These are phyloP conservation scores for Syncephalastrum sp. DNA, from an alignment of 371 early-diverging fungal genomes.

Conservation along the genomic window DNA sequence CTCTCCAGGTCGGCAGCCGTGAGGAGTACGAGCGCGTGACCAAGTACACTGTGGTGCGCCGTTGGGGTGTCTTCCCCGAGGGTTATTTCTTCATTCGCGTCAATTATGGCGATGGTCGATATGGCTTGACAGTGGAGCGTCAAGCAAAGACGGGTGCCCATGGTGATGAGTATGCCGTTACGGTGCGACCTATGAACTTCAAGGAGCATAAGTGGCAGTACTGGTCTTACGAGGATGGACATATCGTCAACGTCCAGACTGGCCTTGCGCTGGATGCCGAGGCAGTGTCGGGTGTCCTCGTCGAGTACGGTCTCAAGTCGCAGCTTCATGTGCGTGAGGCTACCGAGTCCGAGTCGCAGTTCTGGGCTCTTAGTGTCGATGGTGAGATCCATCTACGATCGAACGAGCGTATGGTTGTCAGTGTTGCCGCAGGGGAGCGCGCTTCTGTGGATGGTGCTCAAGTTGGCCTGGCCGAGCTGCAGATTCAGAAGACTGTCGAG, in stretches of 20 bases:
- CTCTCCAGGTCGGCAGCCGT: constrained; percentile 15
- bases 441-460: constrained; percentile 34
- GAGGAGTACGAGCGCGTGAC: constrained; percentile 33
- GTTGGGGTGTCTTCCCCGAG: constrained; percentile 48
- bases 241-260: constrained; percentile 54
- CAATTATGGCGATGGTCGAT: constrained; percentile 23
- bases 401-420: constrained; percentile 33
- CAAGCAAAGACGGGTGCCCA: constrained; percentile 9
- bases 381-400: constrained; percentile 43
- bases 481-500: constrained; percentile 20
- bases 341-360: constrained; percentile 34
- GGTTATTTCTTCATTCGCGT: constrained; percentile 39
- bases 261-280: constrained; percentile 51
- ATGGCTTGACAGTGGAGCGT: constrained; percentile 41
- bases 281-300: constrained; percentile 22
- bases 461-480: constrained; percentile 33
- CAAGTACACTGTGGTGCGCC: constrained; percentile 33
- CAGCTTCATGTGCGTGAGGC: constrained; percentile 29
- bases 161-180: constrained; percentile 28
- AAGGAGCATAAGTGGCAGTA: constrained; percentile 48
- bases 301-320: constrained; percentile 33
- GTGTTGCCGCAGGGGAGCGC: constrained; percentile 24
- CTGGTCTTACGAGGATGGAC: constrained; percentile 49
- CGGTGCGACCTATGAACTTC: constrained; percentile 34
- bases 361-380: constrained; percentile 37